Percentiles rank a stretch among this genome's conserved stretches.
Conservation (phyloP, 768 basidiomycete species). For the Naganishia friedmannii region DNA sequence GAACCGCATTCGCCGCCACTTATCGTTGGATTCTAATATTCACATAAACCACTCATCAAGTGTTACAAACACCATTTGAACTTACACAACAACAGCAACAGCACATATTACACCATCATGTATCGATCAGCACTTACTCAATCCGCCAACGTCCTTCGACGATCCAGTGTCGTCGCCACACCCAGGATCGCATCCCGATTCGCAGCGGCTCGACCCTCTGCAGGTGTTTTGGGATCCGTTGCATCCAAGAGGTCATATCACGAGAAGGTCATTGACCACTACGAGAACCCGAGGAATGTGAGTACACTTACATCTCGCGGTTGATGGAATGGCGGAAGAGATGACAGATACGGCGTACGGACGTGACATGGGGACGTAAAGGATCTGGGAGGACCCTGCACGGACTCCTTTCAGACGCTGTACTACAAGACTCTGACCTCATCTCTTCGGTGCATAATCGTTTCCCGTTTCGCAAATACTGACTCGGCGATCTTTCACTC, state of each 20-base stretch:
- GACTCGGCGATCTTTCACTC: not conserved
- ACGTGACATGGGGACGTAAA: not conserved
- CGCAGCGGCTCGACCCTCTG: not conserved
- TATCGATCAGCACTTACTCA: slow-evolving; percentile 21
- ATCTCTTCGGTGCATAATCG: not conserved
- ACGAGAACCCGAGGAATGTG: slow-evolving; percentile 95
- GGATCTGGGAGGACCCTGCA: not conserved
- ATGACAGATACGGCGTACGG: not conserved
- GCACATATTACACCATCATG: not conserved
- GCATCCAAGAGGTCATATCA: slow-evolving; percentile 68
- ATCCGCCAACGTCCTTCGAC: slow-evolving; percentile 14
- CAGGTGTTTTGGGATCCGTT: slow-evolving; percentile 1
- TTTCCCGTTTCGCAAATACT: no score
- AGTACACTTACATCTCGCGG: slow-evolving; percentile 45
- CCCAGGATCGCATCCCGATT: slow-evolving; percentile 14
- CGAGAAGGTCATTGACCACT: slow-evolving; percentile 84
- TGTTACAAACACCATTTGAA: no score
- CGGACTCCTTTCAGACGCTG: not conserved
- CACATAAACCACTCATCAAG: not conserved
- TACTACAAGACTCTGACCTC: not conserved
- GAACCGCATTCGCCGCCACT: slow-evolving; percentile 15
- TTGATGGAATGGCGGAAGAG: not conserved
- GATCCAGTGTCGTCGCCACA: slow-evolving; percentile 19
- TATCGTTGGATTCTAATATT: not conserved
- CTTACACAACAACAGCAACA: not conserved